Evolutionary conservation across 225 moss, liverwort and hornwort species (phyloP).

Genomic region (Polytrichum formosum): DNA sequence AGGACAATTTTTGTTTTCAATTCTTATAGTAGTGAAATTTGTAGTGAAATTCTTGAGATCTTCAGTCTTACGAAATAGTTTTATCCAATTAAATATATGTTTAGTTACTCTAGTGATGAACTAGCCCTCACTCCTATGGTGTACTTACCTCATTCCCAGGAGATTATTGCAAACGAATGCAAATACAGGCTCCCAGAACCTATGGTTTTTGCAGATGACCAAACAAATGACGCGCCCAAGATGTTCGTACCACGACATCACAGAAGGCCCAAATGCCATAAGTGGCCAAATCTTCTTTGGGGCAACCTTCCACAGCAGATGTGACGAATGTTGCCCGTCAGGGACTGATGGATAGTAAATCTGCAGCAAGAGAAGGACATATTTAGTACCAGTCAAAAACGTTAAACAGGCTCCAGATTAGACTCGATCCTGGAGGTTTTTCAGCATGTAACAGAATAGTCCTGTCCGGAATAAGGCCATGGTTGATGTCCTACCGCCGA

Average conservation of each 20-base stretch:
- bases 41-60: too few relatives aligned
- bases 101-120: too few relatives aligned
- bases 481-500: too few relatives aligned
- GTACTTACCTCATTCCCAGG: slow-evolving; percentile 42
- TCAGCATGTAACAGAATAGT: too few relatives aligned
- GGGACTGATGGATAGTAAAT: slow-evolving; percentile 56
- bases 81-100: too few relatives aligned
- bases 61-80: too few relatives aligned
- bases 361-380: slow-evolving; percentile 28
- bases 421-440: too few relatives aligned
- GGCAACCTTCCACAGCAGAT: slow-evolving; percentile 51
- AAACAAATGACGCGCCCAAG: slow-evolving; percentile 79
- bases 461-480: too few relatives aligned
- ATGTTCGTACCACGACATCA: slow-evolving; percentile 99
- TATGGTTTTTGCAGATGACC: slow-evolving; percentile 75
- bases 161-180: slow-evolving; percentile 42
- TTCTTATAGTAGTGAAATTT: too few relatives aligned
- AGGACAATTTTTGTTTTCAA: too few relatives aligned
- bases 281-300: slow-evolving; percentile 69
- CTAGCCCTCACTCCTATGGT: too few relatives aligned
- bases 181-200: slow-evolving; percentile 73
- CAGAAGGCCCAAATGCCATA: slow-evolving; percentile 53
- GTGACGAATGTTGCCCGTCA: slow-evolving; percentile 35
- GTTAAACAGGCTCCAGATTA: not conserved
- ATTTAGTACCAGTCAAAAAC: not conserved